These are phyloP conservation scores for Blastobotrys americana DNA, from an alignment of 805 yeast genomes.

Conservation along the genomic window DNA sequence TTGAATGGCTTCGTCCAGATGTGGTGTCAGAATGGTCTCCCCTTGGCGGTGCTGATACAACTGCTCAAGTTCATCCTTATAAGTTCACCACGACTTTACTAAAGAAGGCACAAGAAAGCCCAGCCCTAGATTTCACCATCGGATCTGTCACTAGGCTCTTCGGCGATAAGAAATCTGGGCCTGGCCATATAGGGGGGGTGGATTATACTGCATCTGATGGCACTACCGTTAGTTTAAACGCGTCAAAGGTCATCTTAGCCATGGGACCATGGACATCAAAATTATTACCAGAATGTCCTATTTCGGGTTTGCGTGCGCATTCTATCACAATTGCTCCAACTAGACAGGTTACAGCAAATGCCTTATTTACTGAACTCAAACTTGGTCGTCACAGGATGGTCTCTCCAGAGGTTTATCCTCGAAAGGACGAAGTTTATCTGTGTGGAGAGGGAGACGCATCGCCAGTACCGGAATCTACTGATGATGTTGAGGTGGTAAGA, in stretches of 20 bases:
- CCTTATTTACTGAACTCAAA: slow-evolving; percentile 85
- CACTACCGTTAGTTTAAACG: slow-evolving; percentile 34
- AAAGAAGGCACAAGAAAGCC: slow-evolving; percentile 71
- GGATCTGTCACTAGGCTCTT: slow-evolving; percentile 72
- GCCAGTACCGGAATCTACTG: slow-evolving; percentile 88
- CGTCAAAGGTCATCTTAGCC: slow-evolving; percentile 73
- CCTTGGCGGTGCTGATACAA: slow-evolving; percentile 76
- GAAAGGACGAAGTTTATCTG: slow-evolving; percentile 91
- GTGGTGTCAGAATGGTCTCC: slow-evolving; percentile 39
- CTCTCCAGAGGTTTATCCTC: slow-evolving; percentile 90
- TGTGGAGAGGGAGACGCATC: slow-evolving; percentile 97
- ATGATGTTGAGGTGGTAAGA: slow-evolving; percentile 81
- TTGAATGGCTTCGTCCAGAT: slow-evolving; percentile 60
- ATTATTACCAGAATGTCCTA: slow-evolving; percentile 86
- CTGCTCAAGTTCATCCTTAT: slow-evolving; percentile 96
- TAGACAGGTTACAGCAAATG: slow-evolving; percentile 80
- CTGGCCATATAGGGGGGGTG: slow-evolving; percentile 67
- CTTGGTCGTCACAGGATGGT: slow-evolving; percentile 45
- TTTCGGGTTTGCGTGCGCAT: slow-evolving; percentile 89
- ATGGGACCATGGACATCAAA: slow-evolving; percentile 98
- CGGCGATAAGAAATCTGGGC: slow-evolving; percentile 41
- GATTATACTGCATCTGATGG: slow-evolving; percentile 42
- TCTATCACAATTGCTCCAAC: slow-evolving; percentile 86
- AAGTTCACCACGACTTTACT: slow-evolving; percentile 81
- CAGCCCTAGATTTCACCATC: slow-evolving; percentile 72